Base-by-base conservation (phyloP, 2,329 filamentous ascomycete genomes). In the Sclerotinia sclerotiorum region DNA sequence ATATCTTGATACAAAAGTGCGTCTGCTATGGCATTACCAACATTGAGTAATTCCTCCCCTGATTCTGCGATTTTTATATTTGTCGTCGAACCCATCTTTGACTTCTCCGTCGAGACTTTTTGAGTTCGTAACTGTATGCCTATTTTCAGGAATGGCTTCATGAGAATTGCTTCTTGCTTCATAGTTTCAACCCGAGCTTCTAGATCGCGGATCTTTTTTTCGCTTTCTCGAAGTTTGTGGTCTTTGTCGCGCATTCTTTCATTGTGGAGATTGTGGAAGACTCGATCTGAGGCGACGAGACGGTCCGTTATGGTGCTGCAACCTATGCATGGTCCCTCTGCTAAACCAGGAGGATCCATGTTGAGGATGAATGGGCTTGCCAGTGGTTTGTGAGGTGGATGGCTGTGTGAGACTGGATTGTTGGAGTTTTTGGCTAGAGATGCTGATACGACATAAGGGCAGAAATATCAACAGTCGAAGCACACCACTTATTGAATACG, bases 221-320 rank as follows among this genome's bases (percentile, higher is more conserved):
- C 46, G 1, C 21, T 17, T 19, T 51, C 46, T 8, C 60, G 60
- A 24, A 62, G 48, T 24, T 62, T 62, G 1, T n/a, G 7, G 8
- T 62, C 60, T 51, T 62, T 62, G n/a, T 51, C 46, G 60, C 60
- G 60, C 60, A 62, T 51, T 17, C 27, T 51, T 51, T 62, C 44
- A 11, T 62, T 51, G 46, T 62, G 60, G 60, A 62, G 17, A 39
- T 21, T 39, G n/a, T 62, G 60, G 29, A 62, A 62, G 21, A 62
- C 48, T 39, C 60, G 32, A 17, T 62, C 60, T 10, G 60, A 51
- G 5, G 60, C 46, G 8, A 62, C 29, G 1, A 62, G 60, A 11
- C 46, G 60, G 39, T 62, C 60, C 11, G 60, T 62, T 6, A 62
- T 49, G n/a, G 60, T 51, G 15, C 46, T 62, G 10, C 60, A 62